Base-by-base conservation (phyloP, 805 yeast genomes). In the Pichia exigua region DNA sequence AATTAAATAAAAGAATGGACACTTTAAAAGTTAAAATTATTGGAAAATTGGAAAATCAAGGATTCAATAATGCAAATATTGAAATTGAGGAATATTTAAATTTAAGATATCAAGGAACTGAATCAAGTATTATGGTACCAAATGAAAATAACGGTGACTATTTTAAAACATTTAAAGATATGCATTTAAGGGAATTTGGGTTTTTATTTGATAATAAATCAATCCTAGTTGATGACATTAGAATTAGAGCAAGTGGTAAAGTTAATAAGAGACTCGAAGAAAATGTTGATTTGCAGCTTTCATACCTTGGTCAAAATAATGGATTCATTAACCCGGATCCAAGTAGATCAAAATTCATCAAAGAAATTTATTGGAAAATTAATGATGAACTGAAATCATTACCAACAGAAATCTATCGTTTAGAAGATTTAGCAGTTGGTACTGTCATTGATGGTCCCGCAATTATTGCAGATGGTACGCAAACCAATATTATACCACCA, bases 71-170 rank as follows among this genome's bases (percentile, higher is more conserved):
- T 5, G 65, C 67, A 4, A 68, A 73, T 24, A 74, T 87, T 24
- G 64, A 60, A 26, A 72, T 75, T 50, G 95, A 89, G 61, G 77
- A 77, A 44, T 87, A 77, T 58, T 69, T 90, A 55, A 90, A 90
- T 63, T 70, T 90, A 74, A 76, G 95, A 61, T 91, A 87, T 63
- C 80, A 80, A 55, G 97, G 97, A 10, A 85, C 96, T n/a, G 97
- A 91, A 61, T 85, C 96, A 2, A 83, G 85, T 42, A 69, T 91
- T 55, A 85, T 90, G 86, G 79, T 86, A n/a, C 54, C 59, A 6
- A 65, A 61, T 21, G 63, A 59, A 27, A 48, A 35, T n/a, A 35
- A 45, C 0, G 46, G 42, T 12, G 68, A 71, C 27, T 78, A 75
- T 59, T 60, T 65, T 18, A 62, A 67, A 39, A 71, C 72, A 46